Conservation (phyloP, 1,284 basidiomycete species). For the Chalciporus sp. region DNA sequence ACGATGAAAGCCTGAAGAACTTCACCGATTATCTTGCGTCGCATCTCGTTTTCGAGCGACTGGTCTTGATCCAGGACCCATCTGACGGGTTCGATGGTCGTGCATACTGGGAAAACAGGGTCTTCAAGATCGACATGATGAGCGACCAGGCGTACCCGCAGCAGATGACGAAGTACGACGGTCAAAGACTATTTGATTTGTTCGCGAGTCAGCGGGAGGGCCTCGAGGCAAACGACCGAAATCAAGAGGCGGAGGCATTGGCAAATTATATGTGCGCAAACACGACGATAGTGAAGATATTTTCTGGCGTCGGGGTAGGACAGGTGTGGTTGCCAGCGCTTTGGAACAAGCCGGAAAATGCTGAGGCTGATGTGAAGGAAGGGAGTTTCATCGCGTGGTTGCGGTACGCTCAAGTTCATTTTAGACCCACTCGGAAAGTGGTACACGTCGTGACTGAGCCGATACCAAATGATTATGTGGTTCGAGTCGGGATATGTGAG, state of each 20-base stretch:
- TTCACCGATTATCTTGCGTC: conserved; percentile 11
- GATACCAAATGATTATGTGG: conserved; percentile 8
- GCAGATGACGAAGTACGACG: conserved; percentile 3
- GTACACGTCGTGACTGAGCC: conserved; percentile 1
- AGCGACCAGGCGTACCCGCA: conserved; percentile 7
- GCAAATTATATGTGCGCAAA: conserved; percentile 8
- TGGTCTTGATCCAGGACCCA: conserved; percentile 10
- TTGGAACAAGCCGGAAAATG: conserved; percentile 8
- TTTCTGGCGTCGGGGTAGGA: conserved; percentile 6
- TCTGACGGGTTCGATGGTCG: conserved; percentile 10
- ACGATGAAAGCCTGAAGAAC: not conserved
- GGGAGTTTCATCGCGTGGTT: conserved; percentile 10
- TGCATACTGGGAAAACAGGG: conserved; percentile 8
- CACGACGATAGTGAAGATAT: conserved; percentile 11
- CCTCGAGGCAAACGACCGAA: conserved; percentile 1
- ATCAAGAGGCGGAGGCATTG: conserved; percentile 8
- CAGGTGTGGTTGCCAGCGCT: conserved; percentile 3
- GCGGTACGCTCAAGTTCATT: conserved; percentile 10
- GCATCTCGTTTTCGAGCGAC: conserved; percentile 6
- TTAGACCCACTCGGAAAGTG: conserved; percentile 7
- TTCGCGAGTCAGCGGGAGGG: conserved; percentile 14
- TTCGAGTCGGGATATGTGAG: conserved; percentile 4
- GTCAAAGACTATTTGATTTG: conserved; percentile 9
- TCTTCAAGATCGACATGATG: conserved; percentile 10
- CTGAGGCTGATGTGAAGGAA: conserved; percentile 7